Evolutionary conservation across 768 basidiomycete species (phyloP).

Genomic region (Leccinum pellstonianum): DNA sequence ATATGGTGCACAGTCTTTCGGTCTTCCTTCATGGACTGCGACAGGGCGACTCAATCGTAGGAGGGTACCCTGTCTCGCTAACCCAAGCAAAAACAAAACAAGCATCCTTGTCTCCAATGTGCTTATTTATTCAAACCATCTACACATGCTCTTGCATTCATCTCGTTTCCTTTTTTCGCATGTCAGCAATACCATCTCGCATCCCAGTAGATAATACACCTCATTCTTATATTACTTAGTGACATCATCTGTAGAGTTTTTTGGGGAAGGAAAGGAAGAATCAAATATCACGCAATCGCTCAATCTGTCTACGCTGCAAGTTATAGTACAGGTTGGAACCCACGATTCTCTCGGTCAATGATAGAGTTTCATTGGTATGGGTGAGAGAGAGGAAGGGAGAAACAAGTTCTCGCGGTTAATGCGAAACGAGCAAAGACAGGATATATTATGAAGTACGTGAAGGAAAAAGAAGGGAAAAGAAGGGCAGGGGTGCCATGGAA

Average conservation of each 20-base stretch:
- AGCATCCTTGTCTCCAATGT: slow-evolving; percentile 1
- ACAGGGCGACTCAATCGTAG: slow-evolving; percentile 10
- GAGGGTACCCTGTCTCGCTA: slow-evolving; percentile 1
- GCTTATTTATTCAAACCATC: background rate
- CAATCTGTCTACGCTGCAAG: background rate
- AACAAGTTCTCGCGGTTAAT: background rate
- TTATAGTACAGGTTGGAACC: background rate
- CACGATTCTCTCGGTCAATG: background rate
- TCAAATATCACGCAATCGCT: slow-evolving; percentile 12
- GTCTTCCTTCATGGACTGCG: background rate
- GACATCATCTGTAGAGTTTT: slow-evolving; percentile 24
- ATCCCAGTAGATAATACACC: slow-evolving; percentile 19
- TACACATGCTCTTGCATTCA: background rate
- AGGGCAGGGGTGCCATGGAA: background rate
- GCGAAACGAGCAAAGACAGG: background rate
- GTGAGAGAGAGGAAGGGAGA: background rate
- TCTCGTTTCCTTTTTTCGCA: slow-evolving; percentile 1
- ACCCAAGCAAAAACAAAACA: background rate
- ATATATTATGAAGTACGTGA: background rate
- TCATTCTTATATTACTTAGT: slow-evolving; percentile 22
- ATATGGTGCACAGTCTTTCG: slow-evolving; percentile 11
- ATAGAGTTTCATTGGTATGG: background rate
- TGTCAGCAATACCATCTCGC: slow-evolving; percentile 6
- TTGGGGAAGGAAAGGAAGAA: slow-evolving; percentile 11
- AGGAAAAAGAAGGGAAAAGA: background rate